Evolutionary conservation across 2,329 filamentous ascomycete genomes (phyloP).

Genomic region (Trichoderma polysporum): DNA sequence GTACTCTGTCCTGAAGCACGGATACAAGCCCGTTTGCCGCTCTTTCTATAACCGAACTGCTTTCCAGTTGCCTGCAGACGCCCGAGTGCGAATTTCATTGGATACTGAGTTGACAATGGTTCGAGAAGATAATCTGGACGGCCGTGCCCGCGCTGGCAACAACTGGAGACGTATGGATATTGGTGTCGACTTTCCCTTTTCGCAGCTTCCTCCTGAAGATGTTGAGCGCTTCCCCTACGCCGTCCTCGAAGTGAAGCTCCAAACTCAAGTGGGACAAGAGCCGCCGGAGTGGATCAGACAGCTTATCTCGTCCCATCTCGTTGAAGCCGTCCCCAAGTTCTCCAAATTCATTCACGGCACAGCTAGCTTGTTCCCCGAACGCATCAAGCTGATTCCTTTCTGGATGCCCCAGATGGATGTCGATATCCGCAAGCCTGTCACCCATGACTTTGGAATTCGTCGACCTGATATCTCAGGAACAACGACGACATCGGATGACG

Average conservation of each 20-base stretch:
- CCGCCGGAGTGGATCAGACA: slow-evolving; percentile 96
- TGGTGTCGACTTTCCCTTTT: slow-evolving; percentile 92
- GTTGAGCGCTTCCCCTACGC: slow-evolving; percentile 93
- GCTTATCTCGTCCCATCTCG: slow-evolving; percentile 86
- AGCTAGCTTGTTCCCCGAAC: slow-evolving; percentile 79
- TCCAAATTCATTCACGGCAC: slow-evolving; percentile 98
- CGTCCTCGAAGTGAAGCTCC: slow-evolving; percentile 93
- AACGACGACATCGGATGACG: slow-evolving; percentile 74
- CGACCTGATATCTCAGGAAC: slow-evolving; percentile 72
- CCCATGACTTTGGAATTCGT: slow-evolving; percentile 87
- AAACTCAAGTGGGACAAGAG: slow-evolving; percentile 93
- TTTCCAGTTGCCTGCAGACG: slow-evolving; percentile 95
- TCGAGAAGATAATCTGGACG: slow-evolving; percentile 92
- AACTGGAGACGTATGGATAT: slow-evolving; percentile 99
- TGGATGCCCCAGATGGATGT: slow-evolving; percentile 99
- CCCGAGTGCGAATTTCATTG: slow-evolving; percentile 91
- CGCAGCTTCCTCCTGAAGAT: slow-evolving; percentile 80
- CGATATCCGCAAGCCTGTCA: slow-evolving; percentile 90
- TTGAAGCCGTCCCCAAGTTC: slow-evolving; percentile 98
- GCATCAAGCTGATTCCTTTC: slow-evolving; percentile 88
- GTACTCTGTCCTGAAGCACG: slow-evolving; percentile 85
- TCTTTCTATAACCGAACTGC: slow-evolving; percentile 98
- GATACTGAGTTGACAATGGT: slow-evolving; percentile 96
- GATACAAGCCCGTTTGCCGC: slow-evolving; percentile 83
- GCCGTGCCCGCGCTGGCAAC: slow-evolving; percentile 69